Percentiles rank a stretch among this genome's conserved stretches.
Conservation (phyloP, 2,329 filamentous ascomycete species). For the Colletotrichum chrysophilum region DNA sequence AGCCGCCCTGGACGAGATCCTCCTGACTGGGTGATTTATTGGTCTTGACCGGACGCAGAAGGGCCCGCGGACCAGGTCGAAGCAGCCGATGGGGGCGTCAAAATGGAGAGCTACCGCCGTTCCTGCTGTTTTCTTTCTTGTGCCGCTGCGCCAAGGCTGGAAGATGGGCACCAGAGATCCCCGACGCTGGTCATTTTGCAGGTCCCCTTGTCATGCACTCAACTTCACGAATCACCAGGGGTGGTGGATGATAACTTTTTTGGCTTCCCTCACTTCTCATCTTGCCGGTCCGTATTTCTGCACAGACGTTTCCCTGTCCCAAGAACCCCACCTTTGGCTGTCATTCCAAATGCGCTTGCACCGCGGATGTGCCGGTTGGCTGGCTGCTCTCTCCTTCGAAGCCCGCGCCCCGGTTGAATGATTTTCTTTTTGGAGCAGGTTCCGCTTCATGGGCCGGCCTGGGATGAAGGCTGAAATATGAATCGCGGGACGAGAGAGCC, state of each 20-base stretch:
- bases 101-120: background rate
- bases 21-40: background rate
- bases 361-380: constrained; percentile 22
- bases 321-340: background rate
- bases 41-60: background rate
- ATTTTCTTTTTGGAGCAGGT: background rate
- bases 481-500: constrained; percentile 11
- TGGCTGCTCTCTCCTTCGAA: background rate
- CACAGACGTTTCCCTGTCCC: constrained; percentile 1
- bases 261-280: background rate
- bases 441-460: background rate
- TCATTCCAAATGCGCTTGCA: constrained; percentile 19
- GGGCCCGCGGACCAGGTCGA: background rate
- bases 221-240: background rate
- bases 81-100: background rate
- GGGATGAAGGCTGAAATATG: constrained; percentile 9
- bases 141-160: background rate
- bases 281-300: background rate
- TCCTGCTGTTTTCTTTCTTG: background rate
- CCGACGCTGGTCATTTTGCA: background rate
- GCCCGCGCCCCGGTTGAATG: background rate
- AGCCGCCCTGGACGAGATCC: background rate
- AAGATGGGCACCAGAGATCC: background rate
- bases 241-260: background rate
- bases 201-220: background rate